Percentiles rank a stretch among this genome's conserved stretches.
These are phyloP conservation scores for Penicillium sp. DNA, from an alignment of 2,329 filamentous ascomycete genomes.

Conservation along the genomic window DNA sequence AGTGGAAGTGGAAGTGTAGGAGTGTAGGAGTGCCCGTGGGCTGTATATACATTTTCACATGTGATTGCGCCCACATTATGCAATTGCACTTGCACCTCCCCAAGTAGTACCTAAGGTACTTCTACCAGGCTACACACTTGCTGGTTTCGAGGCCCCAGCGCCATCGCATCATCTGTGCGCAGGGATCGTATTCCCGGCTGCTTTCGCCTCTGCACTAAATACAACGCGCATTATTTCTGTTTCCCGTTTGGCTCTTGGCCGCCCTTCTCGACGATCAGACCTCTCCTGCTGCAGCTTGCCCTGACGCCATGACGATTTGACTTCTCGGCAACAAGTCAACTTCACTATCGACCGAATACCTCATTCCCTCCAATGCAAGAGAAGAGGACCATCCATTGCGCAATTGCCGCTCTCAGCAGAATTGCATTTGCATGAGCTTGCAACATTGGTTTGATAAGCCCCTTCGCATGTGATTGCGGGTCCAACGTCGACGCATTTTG, in stretches of 20 bases:
- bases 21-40: constrained; percentile 18
- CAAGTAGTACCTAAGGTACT: too few relatives aligned
- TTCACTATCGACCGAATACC: background rate
- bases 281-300: constrained; percentile 6
- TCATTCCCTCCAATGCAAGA: background rate
- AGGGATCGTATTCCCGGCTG: constrained; percentile 10
- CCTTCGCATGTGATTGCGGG: constrained; percentile 40
- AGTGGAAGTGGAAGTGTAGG: background rate
- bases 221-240: constrained; percentile 5
- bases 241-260: background rate
- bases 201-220: background rate
- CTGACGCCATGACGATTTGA: constrained; percentile 14
- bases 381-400: background rate
- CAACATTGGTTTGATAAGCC: constrained; percentile 22
- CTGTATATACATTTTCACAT: constrained; percentile 28
- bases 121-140: too few relatives aligned
- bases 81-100: constrained; percentile 19
- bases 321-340: constrained; percentile 7
- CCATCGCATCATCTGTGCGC: constrained; percentile 26
- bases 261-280: background rate
- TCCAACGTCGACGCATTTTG: constrained; percentile 27
- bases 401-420: constrained; percentile 7
- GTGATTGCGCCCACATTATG: constrained; percentile 29
- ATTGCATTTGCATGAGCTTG: constrained; percentile 13
- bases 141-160: constrained; percentile 23